A percentile compares a stretch with the other conserved stretches of the same genome.
Evolutionary conservation across 768 basidiomycete species (phyloP).

Genomic region (Lactarius vividus): DNA sequence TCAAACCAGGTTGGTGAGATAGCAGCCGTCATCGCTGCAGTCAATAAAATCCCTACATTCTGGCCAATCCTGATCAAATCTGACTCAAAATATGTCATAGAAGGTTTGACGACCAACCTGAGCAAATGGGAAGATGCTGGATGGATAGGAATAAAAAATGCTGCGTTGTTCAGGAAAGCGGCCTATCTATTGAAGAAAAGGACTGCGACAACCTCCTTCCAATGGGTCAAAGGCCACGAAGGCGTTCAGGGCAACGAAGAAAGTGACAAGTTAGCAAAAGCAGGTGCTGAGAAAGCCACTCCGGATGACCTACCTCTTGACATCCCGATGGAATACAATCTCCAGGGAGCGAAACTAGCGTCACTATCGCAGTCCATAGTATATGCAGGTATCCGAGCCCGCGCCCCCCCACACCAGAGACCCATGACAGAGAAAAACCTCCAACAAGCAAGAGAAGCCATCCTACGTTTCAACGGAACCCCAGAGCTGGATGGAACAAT

Average conservation of each 20-base stretch:
- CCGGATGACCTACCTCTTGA: not conserved
- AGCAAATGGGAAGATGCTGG: not conserved
- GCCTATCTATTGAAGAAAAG: not conserved
- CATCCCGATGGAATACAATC: not conserved
- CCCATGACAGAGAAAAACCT: no score
- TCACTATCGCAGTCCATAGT: no score
- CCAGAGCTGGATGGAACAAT: no score
- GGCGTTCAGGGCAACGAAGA: not conserved
- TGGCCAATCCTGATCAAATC: not conserved
- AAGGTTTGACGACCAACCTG: not conserved
- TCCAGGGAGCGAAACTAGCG: not conserved
- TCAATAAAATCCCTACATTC: not conserved
- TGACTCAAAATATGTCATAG: not conserved
- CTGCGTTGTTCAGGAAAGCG: not conserved
- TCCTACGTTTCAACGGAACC: no score
- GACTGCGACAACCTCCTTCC: not conserved
- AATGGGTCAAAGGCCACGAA: slow-evolving; percentile 1
- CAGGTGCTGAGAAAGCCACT: not conserved
- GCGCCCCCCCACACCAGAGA: no score
- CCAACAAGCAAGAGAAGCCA: no score
- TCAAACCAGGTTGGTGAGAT: not conserved
- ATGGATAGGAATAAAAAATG: not conserved
- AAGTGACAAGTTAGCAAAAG: not conserved
- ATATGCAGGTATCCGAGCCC: no score
- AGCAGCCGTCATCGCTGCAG: not conserved